Evolutionary conservation across 1,284 basidiomycete species (phyloP), one percentile per base, ranked within the genome.

Genomic region (Golubevia pallescens): DNA sequence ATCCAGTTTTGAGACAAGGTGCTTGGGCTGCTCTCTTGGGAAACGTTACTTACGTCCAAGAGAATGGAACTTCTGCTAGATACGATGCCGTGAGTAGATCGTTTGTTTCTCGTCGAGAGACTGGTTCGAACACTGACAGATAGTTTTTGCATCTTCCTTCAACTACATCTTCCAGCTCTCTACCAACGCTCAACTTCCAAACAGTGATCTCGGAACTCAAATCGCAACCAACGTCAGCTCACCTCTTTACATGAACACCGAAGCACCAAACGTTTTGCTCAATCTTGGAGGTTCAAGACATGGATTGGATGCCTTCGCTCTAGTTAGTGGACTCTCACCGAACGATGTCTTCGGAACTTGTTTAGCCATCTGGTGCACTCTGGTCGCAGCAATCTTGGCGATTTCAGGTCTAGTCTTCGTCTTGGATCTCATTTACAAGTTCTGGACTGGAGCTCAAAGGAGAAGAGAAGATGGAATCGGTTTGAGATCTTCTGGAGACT

Each of bases 321-420:
- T 90, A 68, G 88, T 92, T 16, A 87, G 96, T 34, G 96, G 95
- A 20, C 81, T 98, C 1, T 89, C 90, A 3, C 91, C 92, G 1
- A 88, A 91, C 77, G 93, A 96, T 81, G 88, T 97, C 16, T 99
- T 95, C 77, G 90, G 91, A 21, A 91, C 92, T 21, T 95, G 93
- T 82, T 87, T 95, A 8, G 87, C 91, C 51, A 87, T 97, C 62
- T 97, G 96, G 88, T 88, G 96, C 56, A 88, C 89, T 59, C 91
- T 97, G 71, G 87, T 93, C 20, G 93, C 90, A 0, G 91, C 88
- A 7, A 90, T 92, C 20, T 89, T 93, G 66, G 87, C 89, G 19
- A 77, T 94, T 58, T 93, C 92, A 72, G 69, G 91, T 28, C 65
- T 92, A 7, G 86, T 94, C 19, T 96, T 93, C 92, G 79, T 88